Conservation (phyloP, 2,329 filamentous ascomycete species). For the Clarireedia homoeocarpa region DNA sequence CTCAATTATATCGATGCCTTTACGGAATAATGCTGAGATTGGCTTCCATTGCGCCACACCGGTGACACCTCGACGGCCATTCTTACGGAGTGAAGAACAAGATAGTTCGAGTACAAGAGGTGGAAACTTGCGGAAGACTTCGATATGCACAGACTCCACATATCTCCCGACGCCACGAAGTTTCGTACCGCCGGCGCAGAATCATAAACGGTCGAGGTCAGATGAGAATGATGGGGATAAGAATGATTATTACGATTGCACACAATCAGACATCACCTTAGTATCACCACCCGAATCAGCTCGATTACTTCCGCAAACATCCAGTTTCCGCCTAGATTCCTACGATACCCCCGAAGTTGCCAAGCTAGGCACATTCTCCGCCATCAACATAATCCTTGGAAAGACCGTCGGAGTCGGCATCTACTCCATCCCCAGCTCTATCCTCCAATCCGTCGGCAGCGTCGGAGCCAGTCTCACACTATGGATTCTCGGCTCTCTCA, state of each 20-base stretch:
- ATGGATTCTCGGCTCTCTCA: conserved; percentile 44
- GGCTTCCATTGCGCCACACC: neutral
- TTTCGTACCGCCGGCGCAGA: neutral
- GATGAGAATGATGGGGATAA: neutral
- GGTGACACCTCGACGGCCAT: neutral
- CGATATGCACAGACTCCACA: neutral
- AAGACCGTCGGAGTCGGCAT: conserved; percentile 37
- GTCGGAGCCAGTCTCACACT: conserved; percentile 46
- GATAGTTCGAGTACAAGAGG: neutral
- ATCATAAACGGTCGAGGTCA: neutral
- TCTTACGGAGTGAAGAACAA: neutral
- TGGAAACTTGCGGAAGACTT: too few relatives aligned
- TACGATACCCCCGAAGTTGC: conserved; percentile 7
- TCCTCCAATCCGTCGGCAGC: conserved; percentile 45
- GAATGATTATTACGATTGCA: neutral
- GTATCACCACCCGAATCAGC: neutral
- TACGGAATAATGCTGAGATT: neutral
- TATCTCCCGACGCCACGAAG: neutral
- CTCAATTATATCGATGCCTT: neutral
- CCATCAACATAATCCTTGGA: conserved; percentile 33
- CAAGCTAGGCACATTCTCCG: conserved; percentile 32
- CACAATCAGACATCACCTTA: neutral
- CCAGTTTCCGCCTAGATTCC: neutral
- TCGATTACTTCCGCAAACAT: neutral
- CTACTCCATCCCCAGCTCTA: conserved; percentile 50